Percentiles rank a stretch among this genome's conserved stretches.
Evolutionary conservation across 1,139 yeast genomes (phyloP).

Genomic region (Blastobotrys illinoisensis): DNA sequence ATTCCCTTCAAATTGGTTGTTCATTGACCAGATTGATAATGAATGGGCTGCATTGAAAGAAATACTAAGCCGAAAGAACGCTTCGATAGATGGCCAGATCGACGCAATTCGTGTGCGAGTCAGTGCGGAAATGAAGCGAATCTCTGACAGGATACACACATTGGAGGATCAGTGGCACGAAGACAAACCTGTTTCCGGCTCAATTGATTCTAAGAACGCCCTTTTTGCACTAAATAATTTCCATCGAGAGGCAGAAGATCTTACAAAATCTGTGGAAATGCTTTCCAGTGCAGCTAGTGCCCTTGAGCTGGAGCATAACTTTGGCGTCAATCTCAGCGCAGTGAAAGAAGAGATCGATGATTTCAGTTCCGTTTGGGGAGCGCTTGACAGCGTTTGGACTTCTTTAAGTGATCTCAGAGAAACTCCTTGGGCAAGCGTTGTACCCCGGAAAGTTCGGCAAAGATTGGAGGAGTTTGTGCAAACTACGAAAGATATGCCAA

Average conservation of each 20-base stretch:
- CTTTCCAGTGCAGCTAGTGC: slow-evolving; percentile 41
- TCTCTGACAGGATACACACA: slow-evolving; percentile 34
- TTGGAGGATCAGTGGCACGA: slow-evolving; percentile 44
- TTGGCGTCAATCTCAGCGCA: slow-evolving; percentile 32
- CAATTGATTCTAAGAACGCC: slow-evolving; percentile 47
- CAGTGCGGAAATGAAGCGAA: slow-evolving; percentile 38
- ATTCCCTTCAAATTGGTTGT: slow-evolving; percentile 54
- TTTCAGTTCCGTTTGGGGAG: slow-evolving; percentile 59
- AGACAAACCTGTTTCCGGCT: slow-evolving; percentile 46
- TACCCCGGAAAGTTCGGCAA: slow-evolving; percentile 44
- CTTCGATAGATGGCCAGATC: slow-evolving; percentile 40
- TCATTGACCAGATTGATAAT: slow-evolving; percentile 57
- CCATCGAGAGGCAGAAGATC: slow-evolving; percentile 32
- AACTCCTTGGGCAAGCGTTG: slow-evolving; percentile 48
- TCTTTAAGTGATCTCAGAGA: slow-evolving; percentile 42
- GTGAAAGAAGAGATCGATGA: slow-evolving; percentile 51
- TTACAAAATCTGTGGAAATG: slow-evolving; percentile 25
- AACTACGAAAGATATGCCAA: slow-evolving; percentile 50
- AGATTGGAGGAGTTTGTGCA: slow-evolving; percentile 49
- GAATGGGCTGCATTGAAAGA: slow-evolving; percentile 44
- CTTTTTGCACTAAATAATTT: slow-evolving; percentile 42
- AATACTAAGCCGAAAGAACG: slow-evolving; percentile 38
- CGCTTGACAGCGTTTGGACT: slow-evolving; percentile 54
- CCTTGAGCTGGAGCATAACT: slow-evolving; percentile 38
- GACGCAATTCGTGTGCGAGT: slow-evolving; percentile 43